These are phyloP conservation scores for Asterophora parasitica DNA, from an alignment of 768 basidiomycete species.

Conservation along the genomic window DNA sequence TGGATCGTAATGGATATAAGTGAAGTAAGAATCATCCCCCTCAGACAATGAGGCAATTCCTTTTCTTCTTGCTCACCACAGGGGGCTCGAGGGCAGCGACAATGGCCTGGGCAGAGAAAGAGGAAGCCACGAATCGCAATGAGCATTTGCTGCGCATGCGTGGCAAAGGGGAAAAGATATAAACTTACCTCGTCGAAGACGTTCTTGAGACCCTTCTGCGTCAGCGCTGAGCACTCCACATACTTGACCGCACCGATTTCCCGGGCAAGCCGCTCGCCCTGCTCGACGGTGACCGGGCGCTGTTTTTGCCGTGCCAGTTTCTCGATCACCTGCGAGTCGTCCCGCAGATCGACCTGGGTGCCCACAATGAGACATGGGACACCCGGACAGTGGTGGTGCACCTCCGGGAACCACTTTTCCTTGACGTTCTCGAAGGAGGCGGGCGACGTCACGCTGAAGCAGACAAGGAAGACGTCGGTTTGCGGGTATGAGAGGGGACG, in stretches of 20 bases:
- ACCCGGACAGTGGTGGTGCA: constrained; percentile 98
- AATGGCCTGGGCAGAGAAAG: constrained; percentile 62
- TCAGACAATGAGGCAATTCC: constrained; percentile 84
- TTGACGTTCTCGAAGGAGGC: constrained; percentile 99
- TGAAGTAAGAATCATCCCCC: constrained; percentile 18
- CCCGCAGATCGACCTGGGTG: constrained; percentile 95
- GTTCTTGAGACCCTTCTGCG: constrained; percentile 99
- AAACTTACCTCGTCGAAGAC: constrained; percentile 95
- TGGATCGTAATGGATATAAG: constrained; percentile 30
- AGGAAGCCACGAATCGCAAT: constrained; percentile 6
- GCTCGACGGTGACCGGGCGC: constrained; percentile 80
- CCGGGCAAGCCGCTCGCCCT: constrained; percentile 92
- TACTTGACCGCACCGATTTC: constrained; percentile 99
- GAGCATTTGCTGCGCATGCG: constrained; percentile 6
- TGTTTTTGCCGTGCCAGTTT: constrained; percentile 97
- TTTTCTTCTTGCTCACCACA: constrained; percentile 74
- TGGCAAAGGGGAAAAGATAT: constrained; percentile 5
- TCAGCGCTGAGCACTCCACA: constrained; percentile 98
- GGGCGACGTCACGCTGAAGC: constrained; percentile 97
- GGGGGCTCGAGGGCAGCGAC: constrained; percentile 98
- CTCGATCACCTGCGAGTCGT: constrained; percentile 89
- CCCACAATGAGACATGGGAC: constrained; percentile 99
- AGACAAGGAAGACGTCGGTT: constrained; percentile 99
- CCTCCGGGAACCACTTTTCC: constrained; percentile 99
- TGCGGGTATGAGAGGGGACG: constrained; percentile 99